phyloP scores from a whole-genome alignment of 1,284 basidiomycete genomes.

The Ceratobasidium sp. region DNA sequence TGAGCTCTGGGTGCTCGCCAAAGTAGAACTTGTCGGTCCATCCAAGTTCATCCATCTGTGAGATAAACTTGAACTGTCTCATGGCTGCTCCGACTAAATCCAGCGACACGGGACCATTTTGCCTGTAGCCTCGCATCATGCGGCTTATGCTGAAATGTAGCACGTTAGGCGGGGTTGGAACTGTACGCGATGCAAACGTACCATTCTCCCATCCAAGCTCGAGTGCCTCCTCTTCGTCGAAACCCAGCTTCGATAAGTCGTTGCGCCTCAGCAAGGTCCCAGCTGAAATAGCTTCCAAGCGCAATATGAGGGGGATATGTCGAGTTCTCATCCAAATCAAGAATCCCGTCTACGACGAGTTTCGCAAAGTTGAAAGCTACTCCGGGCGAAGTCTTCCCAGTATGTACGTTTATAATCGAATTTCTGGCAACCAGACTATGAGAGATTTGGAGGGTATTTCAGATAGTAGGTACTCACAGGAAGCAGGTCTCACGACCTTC shows the following conservation, averaged over 20 bases:
- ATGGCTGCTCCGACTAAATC: conserved; percentile 30
- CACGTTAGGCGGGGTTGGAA: not conserved
- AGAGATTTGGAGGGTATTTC: not conserved
- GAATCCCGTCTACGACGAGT: conserved; percentile 29
- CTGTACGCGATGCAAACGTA: not conserved
- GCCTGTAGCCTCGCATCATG: conserved; percentile 28
- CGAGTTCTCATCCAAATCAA: conserved; percentile 26
- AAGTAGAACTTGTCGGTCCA: conserved; percentile 35
- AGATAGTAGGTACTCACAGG: conserved; percentile 6
- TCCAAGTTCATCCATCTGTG: conserved; percentile 35
- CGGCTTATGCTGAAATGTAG: conserved; percentile 24
- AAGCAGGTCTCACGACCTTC: conserved; percentile 27
- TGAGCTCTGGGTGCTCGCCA: conserved; percentile 16
- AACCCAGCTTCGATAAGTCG: conserved; percentile 37
- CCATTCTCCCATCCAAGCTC: conserved; percentile 41
- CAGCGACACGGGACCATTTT: conserved; percentile 5
- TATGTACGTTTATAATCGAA: conserved; percentile 30
- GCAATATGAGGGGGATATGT: conserved; percentile 23
- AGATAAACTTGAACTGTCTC: conserved; percentile 31
- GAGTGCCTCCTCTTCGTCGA: conserved; percentile 20
- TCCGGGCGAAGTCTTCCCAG: conserved; percentile 18
- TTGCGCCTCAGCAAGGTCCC: conserved; percentile 32
- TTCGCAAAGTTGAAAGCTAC: conserved; percentile 26
- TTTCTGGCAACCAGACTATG: not conserved
- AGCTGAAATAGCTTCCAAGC: conserved; percentile 35